phyloP scores from a whole-genome alignment of 441 rosid species.

The Adansonia grandidieri region DNA sequence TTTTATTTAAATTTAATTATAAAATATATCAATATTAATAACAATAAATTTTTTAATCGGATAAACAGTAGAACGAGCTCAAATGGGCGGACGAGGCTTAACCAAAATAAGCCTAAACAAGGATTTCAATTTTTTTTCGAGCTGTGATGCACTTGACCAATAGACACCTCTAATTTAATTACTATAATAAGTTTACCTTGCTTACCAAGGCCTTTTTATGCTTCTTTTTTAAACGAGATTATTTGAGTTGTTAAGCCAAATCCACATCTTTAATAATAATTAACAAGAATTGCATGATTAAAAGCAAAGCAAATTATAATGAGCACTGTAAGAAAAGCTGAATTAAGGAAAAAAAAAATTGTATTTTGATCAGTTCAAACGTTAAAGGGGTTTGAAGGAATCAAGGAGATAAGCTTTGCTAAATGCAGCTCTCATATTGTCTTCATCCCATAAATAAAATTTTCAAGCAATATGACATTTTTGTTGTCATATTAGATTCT shows the following conservation, averaged over 20 bases:
- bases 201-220: background rate
- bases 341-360: background rate
- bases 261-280: background rate
- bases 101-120: no score
- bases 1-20: no score
- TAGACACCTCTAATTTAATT: no score
- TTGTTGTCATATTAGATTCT: background rate
- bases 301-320: background rate
- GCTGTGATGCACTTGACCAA: no score
- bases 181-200: background rate
- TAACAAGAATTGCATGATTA: constrained; percentile 15
- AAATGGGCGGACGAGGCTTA: no score
- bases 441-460: background rate
- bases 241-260: constrained; percentile 11
- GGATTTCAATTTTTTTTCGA: no score
- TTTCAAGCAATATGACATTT: background rate
- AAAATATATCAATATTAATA: no score
- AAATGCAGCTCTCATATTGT: background rate
- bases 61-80: no score
- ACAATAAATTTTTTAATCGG: no score
- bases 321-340: background rate
- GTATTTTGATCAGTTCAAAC: background rate
- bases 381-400: background rate
- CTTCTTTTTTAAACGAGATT: background rate
- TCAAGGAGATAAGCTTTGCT: background rate